phyloP scores from a whole-genome alignment of 495 filamentous ascomycete genomes.

The Aspergillus haitiensis region DNA sequence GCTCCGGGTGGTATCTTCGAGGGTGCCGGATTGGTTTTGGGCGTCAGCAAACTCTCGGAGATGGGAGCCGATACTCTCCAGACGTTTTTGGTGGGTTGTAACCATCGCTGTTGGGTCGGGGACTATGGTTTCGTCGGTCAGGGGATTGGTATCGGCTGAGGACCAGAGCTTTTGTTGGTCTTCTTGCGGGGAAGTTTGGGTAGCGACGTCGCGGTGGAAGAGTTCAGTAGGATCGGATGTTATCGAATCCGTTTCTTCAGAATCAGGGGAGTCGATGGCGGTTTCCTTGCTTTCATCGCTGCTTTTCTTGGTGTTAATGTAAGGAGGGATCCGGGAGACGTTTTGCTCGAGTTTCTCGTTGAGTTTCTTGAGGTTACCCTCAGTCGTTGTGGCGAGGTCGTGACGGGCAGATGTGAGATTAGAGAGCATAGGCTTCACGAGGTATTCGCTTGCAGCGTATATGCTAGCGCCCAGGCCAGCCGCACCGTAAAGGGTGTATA shows the following conservation, averaged over 20 bases:
- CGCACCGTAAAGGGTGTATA: conserved; percentile 77
- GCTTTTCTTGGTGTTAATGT: conserved; percentile 28
- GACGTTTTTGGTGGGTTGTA: conserved; percentile 38
- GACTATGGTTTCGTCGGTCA: conserved; percentile 16
- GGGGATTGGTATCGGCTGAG: conserved; percentile 27
- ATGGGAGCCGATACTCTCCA: conserved; percentile 52
- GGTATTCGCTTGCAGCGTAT: conserved; percentile 79
- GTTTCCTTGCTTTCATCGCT: conserved; percentile 43
- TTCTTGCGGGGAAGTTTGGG: conserved; percentile 59
- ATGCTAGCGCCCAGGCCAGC: conserved; percentile 66
- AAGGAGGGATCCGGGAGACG: conserved; percentile 63
- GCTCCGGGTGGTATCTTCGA: conserved; percentile 47
- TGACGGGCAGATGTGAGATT: conserved; percentile 75
- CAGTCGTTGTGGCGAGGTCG: conserved; percentile 68
- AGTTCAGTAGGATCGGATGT: conserved; percentile 75
- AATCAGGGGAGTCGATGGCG: conserved; percentile 21
- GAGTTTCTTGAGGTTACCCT: conserved; percentile 63
- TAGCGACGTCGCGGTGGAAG: conserved; percentile 86
- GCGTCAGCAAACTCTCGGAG: conserved; percentile 54
- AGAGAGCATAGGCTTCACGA: conserved; percentile 80
- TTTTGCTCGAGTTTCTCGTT: conserved; percentile 70
- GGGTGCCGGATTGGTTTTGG: conserved; percentile 44
- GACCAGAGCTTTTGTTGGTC: conserved; percentile 25
- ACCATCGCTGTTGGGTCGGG: conserved; percentile 33
- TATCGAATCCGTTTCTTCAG: conserved; percentile 42